Base-by-base conservation (phyloP, 2,329 filamentous ascomycete genomes). In the Macrophomina tecta region DNA sequence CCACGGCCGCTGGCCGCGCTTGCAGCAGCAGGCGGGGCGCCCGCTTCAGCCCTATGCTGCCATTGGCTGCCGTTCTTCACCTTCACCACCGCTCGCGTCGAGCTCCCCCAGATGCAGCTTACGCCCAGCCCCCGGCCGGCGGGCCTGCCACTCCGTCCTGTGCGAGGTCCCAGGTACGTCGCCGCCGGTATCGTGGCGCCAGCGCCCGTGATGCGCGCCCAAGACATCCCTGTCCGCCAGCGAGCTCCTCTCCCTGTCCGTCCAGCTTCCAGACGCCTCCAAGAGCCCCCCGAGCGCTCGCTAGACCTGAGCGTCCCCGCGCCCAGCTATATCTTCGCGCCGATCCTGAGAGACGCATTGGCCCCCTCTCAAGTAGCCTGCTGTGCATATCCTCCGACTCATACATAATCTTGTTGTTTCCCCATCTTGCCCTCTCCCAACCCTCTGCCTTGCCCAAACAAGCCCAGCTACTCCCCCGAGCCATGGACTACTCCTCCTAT, bases 401-500 rank as follows among this genome's bases (percentile, higher is more conserved):
- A 49, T 62, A 62, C 58, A 62, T 62, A 62, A 62, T 62, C 58
- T 28, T 45, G 42, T 40, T 65, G 32, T 12, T 56, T 36, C 51
- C 52, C 63, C 45, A 12, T 62, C 58, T 46, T 32, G 36, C 51
- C 40, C 38, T n/a, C 6, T 9, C 38, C 16, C 36, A 16, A 3
- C 11, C 23, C 48, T 48, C 14, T 36, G n/a, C 42, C 30, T 30
- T 65, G 40, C 16, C 14, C 42, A 12, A 38, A 28, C 18, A 5
- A 23, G 3, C 46, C 5, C 28, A 30, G 4, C 5, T 45, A n/a
- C 16, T 45, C 34, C 32, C 32, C 30, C 52, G 32, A 58, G 45
- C 34, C 62, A 88, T 89, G 86, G 85, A 88, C 71, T 88, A 86
- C 75, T 62, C 65, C 9, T 80, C 82, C 64, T 87, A 85, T 75